Evolutionary conservation across 2,329 filamentous ascomycete species (phyloP).

Genomic region (Westerdykella ornata): DNA sequence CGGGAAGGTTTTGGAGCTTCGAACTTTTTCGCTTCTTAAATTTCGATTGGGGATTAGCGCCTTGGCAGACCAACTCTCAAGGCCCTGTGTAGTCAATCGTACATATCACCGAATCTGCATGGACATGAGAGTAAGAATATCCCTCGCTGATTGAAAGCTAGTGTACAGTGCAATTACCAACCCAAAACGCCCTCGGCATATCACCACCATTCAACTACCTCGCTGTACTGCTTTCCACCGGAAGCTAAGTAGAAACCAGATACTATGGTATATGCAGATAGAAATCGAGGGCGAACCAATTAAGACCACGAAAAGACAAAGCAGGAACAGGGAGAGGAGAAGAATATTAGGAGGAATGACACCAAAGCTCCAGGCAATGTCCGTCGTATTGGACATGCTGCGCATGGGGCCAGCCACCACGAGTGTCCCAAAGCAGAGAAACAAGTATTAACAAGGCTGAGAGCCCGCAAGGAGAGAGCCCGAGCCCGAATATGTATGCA

Average conservation of each 20-base stretch:
- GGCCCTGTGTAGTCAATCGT: background rate
- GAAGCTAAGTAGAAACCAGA: slow-evolving; percentile 23
- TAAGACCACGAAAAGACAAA: slow-evolving; percentile 11
- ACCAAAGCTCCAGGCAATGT: background rate
- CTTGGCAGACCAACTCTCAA: slow-evolving; percentile 2
- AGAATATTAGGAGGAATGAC: slow-evolving; percentile 19
- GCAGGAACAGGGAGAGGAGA: slow-evolving; percentile 16
- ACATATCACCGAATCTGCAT: background rate
- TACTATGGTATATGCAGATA: slow-evolving; percentile 36
- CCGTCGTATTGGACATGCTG: slow-evolving; percentile 1
- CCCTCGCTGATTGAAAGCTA: background rate
- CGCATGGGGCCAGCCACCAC: slow-evolving; percentile 37
- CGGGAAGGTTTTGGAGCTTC: slow-evolving; percentile 14
- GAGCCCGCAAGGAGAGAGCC: slow-evolving; percentile 21
- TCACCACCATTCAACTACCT: slow-evolving; percentile 11
- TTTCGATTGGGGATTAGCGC: background rate
- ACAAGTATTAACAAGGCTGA: slow-evolving; percentile 34
- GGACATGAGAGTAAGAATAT: background rate
- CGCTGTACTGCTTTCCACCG: slow-evolving; percentile 12
- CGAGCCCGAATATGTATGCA: slow-evolving; percentile 30
- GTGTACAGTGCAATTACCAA: background rate
- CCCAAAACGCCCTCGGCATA: slow-evolving; percentile 8
- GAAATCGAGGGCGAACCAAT: slow-evolving; percentile 15
- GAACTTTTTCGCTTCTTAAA: slow-evolving; percentile 10
- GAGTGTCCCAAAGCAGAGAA: slow-evolving; percentile 25